phyloP scores from a whole-genome alignment of 805 yeast genomes.

The Tetrapisispora phaffii region DNA sequence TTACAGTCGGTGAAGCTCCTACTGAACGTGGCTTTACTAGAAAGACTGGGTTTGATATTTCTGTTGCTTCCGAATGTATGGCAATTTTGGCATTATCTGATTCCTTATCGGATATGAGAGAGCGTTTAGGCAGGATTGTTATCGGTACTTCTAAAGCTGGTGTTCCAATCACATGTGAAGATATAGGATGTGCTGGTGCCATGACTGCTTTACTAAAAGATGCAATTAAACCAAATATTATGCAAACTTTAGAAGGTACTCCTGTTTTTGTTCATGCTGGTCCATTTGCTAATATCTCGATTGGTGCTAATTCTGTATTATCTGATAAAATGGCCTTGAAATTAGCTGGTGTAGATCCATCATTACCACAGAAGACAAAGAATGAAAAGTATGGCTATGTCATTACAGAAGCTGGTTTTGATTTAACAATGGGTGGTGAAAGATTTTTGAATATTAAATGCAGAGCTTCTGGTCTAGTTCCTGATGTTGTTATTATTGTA shows the following conservation, averaged over 20 bases:
- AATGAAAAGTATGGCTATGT: conserved; percentile 58
- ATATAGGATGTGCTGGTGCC: conserved; percentile 80
- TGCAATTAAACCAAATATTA: conserved; percentile 73
- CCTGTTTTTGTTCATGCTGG: conserved; percentile 86
- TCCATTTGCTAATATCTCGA: conserved; percentile 80
- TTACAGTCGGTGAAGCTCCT: conserved; percentile 73
- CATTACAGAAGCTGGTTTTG: conserved; percentile 83
- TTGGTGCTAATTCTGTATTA: conserved; percentile 75
- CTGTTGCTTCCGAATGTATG: conserved; percentile 82
- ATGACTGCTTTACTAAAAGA: conserved; percentile 72
- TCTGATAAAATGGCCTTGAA: conserved; percentile 79
- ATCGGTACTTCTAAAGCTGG: conserved; percentile 60
- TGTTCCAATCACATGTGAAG: conserved; percentile 73
- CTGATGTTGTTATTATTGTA: conserved; percentile 70
- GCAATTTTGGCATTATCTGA: conserved; percentile 70
- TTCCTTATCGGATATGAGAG: conserved; percentile 62
- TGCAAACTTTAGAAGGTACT: conserved; percentile 84
- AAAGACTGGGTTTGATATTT: conserved; percentile 70
- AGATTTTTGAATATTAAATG: conserved; percentile 75
- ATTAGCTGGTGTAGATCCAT: conserved; percentile 57
- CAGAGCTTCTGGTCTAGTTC: conserved; percentile 68
- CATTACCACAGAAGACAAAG: conserved; percentile 34
- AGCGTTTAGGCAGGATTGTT: conserved; percentile 66
- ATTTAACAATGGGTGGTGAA: conserved; percentile 89
- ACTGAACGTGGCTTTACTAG: conserved; percentile 69